phyloP scores from a whole-genome alignment of 1,284 basidiomycete species.

The Leccinum idahoense region DNA sequence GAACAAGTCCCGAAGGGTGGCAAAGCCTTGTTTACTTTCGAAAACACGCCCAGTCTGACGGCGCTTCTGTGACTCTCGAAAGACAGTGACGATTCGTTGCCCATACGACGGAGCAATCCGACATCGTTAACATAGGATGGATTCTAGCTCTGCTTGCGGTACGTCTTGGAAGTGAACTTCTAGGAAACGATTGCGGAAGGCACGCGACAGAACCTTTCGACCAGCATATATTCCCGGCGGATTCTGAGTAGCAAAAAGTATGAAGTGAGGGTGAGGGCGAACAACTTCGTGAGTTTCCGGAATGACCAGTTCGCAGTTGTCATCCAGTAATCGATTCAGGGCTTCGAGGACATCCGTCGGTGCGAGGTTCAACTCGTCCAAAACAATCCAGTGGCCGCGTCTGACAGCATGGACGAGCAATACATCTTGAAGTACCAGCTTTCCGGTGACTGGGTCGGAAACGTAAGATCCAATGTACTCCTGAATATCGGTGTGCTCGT shows the following conservation, averaged over 20 bases:
- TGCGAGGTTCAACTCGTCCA: constrained; percentile 97
- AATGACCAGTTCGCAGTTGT: constrained; percentile 95
- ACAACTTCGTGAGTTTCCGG: constrained; percentile 97
- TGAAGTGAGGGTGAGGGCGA: constrained; percentile 92
- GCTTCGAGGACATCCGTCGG: constrained; percentile 99
- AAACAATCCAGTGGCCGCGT: constrained; percentile 94
- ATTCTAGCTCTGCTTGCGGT: constrained; percentile 89
- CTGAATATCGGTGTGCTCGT: constrained; percentile 99
- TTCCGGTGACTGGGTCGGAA: constrained; percentile 88
- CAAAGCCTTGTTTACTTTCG: constrained; percentile 96
- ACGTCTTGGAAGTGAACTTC: constrained; percentile 99
- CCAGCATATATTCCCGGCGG: constrained; percentile 97
- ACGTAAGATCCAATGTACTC: constrained; percentile 98
- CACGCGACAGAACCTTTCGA: constrained; percentile 91
- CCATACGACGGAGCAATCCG: constrained; percentile 92
- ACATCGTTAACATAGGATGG: constrained; percentile 86
- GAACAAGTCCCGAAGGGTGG: constrained; percentile 95
- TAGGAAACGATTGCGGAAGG: constrained; percentile 97
- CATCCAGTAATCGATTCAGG: constrained; percentile 92
- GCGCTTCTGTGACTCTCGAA: constrained; percentile 89
- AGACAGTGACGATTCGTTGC: constrained; percentile 87
- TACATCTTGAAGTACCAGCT: constrained; percentile 92
- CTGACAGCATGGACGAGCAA: constrained; percentile 90
- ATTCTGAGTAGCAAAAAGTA: constrained; percentile 98
- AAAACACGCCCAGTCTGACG: constrained; percentile 91